phyloP scores from a whole-genome alignment of 2,329 filamentous ascomycete genomes.

The Didymella lethalis region DNA sequence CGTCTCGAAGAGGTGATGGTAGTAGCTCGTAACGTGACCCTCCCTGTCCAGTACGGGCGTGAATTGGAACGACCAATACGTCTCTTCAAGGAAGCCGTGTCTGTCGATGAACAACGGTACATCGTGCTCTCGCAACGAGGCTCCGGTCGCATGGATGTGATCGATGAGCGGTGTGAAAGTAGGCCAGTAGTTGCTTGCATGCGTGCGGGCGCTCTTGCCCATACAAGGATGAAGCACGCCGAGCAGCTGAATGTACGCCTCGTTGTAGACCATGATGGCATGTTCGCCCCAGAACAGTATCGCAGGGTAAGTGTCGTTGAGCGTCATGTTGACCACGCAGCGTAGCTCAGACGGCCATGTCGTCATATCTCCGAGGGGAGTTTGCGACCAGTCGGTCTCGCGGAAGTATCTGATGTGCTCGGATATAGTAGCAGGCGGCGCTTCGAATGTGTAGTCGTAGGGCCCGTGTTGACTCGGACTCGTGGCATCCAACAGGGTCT shows the following conservation, averaged over 20 bases:
- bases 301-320: constrained; percentile 63
- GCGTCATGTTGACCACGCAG: constrained; percentile 77
- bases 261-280: constrained; percentile 51
- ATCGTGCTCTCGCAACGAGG: constrained; percentile 61
- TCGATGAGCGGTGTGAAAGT: constrained; percentile 34
- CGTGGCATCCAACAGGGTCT: not conserved
- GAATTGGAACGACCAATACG: constrained; percentile 80
- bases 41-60: constrained; percentile 75
- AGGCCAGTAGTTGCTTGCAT: constrained; percentile 69
- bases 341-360: constrained; percentile 73
- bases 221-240: constrained; percentile 61
- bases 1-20: constrained; percentile 80
- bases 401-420: constrained; percentile 75
- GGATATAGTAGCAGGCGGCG: constrained; percentile 56
- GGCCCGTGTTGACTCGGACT: constrained; percentile 21
- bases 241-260: constrained; percentile 43
- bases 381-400: constrained; percentile 73
- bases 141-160: constrained; percentile 33
- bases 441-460: constrained; percentile 26
- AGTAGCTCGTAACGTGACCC: constrained; percentile 74
- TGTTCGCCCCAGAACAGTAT: constrained; percentile 64
- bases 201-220: constrained; percentile 66
- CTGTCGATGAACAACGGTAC: constrained; percentile 75
- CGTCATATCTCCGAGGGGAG: constrained; percentile 75
- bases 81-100: constrained; percentile 74